These are phyloP conservation scores for Cicer arietinum DNA, from an alignment of 306 rosid species.

Conservation along the genomic window DNA sequence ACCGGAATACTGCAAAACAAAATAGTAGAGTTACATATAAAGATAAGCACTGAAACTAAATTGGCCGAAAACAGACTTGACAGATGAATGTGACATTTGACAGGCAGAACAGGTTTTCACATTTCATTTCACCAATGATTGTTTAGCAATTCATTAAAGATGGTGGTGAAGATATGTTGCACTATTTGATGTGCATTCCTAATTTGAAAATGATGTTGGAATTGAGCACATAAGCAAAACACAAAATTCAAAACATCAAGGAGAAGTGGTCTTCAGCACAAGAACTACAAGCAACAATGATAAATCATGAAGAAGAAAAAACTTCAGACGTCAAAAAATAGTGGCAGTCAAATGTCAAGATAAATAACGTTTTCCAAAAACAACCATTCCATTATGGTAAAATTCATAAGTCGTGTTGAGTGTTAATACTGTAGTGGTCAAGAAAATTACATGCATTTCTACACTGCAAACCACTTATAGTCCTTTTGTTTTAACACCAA, in stretches of 20 bases:
- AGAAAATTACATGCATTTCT: neutral
- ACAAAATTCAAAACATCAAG: constrained; percentile 3
- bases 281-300: constrained; percentile 2
- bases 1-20: constrained; percentile 72
- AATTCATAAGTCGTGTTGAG: neutral
- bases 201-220: constrained; percentile 10
- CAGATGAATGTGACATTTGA: constrained; percentile 1
- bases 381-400: neutral
- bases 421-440: neutral
- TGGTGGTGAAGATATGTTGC: neutral
- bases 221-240: neutral
- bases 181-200: neutral
- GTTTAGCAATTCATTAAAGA: neutral
- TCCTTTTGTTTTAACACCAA: neutral
- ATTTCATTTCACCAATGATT: neutral
- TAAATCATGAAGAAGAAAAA: neutral
- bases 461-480: neutral
- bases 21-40: constrained; percentile 9
- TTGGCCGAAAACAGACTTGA: constrained; percentile 2
- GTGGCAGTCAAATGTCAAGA: neutral
- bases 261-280: neutral
- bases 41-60: constrained; percentile 8
- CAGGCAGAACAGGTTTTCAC: no score
- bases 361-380: neutral
- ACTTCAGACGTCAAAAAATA: neutral